Conservation (phyloP, 192 early-diverging fungal genomes). For the Backusella mclennaniae region DNA sequence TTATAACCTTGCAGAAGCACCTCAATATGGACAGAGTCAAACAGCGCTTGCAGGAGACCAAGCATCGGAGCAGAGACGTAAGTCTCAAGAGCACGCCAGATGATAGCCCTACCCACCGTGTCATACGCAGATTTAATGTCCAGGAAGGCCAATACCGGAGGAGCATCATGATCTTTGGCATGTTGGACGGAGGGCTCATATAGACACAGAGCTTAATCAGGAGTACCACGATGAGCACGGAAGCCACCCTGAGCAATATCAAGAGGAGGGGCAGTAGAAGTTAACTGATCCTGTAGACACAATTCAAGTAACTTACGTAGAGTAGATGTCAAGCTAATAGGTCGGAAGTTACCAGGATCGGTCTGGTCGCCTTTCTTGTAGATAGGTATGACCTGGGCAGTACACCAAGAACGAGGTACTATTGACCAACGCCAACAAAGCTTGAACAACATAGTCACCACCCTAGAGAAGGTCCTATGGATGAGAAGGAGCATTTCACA, state of each 20-base stretch:
- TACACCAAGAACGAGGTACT: constrained; percentile 1
- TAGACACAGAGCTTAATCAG: constrained; percentile 25
- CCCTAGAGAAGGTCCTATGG: too few species aligned
- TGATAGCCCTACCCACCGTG: constrained; percentile 19
- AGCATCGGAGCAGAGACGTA: background rate
- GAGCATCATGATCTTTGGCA: background rate
- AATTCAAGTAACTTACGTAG: constrained; percentile 17
- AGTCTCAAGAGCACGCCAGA: constrained; percentile 12
- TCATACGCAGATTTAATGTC: constrained; percentile 22
- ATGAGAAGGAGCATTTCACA: too few species aligned
- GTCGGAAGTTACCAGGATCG: constrained; percentile 11
- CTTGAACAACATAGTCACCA: too few species aligned
- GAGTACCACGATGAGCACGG: constrained; percentile 8
- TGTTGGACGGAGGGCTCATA: background rate
- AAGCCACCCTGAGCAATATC: constrained; percentile 32
- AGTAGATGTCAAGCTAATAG: constrained; percentile 18
- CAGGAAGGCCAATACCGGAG: constrained; percentile 24
- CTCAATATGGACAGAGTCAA: constrained; percentile 2
- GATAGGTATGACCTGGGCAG: constrained; percentile 15
- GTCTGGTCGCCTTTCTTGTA: constrained; percentile 2
- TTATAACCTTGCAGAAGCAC: background rate
- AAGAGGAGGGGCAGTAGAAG: background rate
- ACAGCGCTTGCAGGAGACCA: background rate
- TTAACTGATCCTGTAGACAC: background rate
- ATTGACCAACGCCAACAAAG: constrained; percentile 11